Base-by-base conservation (phyloP, 768 basidiomycete genomes). In the Leccinellum rugosiceps region DNA sequence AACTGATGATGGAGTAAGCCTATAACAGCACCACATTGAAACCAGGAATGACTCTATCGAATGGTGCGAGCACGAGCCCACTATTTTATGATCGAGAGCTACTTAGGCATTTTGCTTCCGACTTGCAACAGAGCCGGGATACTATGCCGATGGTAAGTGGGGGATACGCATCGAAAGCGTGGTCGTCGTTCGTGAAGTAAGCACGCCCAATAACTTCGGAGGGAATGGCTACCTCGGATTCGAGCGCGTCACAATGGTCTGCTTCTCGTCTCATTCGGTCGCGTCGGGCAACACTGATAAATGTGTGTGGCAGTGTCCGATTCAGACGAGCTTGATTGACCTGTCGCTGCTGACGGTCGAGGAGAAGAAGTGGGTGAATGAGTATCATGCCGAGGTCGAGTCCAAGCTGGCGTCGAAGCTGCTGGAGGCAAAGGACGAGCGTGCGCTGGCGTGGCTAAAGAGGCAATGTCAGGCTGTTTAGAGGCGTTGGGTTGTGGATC, bases 131-230 rank as follows among this genome's bases (percentile, higher is more conserved):
- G 94, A 96, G 62, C 94, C 94, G 1, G 94, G 94, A 9, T 96
- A 89, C 70, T 97, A 97, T 69, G 85, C 84, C 8, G 94, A 98
- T 64, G 96, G 94, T 2, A 76, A 80, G 46, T 98, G 87, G 65
- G 96, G 95, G 2, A 93, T 98, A 64, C 86, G 97, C 4, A 92
- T 96, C 64, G 96, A 99, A 75, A 94, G 84, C 71, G 80, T 98
- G 44, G 84, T 94, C 21, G 76, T 96, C 19, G 89, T 96, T 4
- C 79, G 82, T 50, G 80, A 86, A 45, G 86, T 74, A 10, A 71
- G 87, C 53, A 93, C 92, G 1, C 82, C 85, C 54, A 81, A 92
- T 67, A 80, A 82, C 61, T 98, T 95, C 68, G 93, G 91, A 1
- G 81, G 86, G 28, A 83, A 84, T 19, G 91, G 88, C 2, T 98